phyloP scores from a whole-genome alignment of 164 flowering plant genomes.

The Nymphaea colorata region DNA sequence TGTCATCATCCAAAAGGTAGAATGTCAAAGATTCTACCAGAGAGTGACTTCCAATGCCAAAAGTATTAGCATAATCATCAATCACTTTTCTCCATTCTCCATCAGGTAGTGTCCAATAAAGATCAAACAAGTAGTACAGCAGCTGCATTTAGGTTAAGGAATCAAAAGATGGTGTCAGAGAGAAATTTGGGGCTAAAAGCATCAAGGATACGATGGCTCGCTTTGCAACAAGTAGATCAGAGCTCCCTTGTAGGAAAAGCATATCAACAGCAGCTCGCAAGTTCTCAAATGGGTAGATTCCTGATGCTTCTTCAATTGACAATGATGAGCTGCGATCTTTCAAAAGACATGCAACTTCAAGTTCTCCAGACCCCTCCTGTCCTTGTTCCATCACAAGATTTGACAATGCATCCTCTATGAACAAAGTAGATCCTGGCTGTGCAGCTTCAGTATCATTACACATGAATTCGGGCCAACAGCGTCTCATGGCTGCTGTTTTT shows the following conservation, averaged over 20 bases:
- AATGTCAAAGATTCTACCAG: constrained; percentile 73
- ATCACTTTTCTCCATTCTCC: constrained; percentile 54
- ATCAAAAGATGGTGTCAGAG: background rate
- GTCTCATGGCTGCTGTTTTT: constrained; percentile 56
- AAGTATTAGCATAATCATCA: constrained; percentile 83
- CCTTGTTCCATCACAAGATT: constrained; percentile 59
- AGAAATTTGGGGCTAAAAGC: background rate
- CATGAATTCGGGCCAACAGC: constrained; percentile 70
- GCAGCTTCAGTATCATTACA: constrained; percentile 26
- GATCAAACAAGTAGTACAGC: constrained; percentile 81
- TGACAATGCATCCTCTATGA: constrained; percentile 88
- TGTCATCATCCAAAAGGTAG: constrained; percentile 86
- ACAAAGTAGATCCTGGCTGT: constrained; percentile 48
- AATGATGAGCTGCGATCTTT: constrained; percentile 30
- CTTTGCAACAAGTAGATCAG: constrained; percentile 85
- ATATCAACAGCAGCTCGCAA: constrained; percentile 66
- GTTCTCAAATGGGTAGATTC: constrained; percentile 78
- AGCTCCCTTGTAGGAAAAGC: constrained; percentile 75
- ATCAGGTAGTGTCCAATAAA: constrained; percentile 71
- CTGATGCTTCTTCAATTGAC: constrained; percentile 38
- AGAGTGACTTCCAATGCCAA: constrained; percentile 57
- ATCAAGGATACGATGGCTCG: constrained; percentile 88
- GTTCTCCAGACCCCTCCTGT: constrained; percentile 22
- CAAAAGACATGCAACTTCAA: constrained; percentile 35
- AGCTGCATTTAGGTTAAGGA: constrained; percentile 52